Evolutionary conservation across 371 early-diverging fungal species (phyloP), one percentile per base, ranked within the genome.

Genomic region (Apophysomyces trapeziformis): DNA sequence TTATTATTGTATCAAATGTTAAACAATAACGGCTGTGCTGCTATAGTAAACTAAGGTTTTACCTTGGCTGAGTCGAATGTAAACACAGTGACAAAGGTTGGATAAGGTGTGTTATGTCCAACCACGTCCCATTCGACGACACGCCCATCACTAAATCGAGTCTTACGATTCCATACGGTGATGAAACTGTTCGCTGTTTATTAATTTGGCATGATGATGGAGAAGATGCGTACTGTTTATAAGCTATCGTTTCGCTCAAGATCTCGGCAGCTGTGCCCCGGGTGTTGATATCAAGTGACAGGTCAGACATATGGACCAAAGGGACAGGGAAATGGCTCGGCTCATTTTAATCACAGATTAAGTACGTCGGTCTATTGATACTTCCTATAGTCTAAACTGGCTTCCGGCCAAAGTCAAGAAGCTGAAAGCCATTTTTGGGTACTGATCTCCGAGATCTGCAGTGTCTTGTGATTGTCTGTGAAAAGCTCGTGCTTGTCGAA

Each of bases 41-140:
- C 16, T 57, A 18, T 3, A 3, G 54, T 61, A 14, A n/a, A 7
- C 7, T 14, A 46, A 36, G 1, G 18, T 21, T 59, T 47, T 73
- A 79, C 80, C 11, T 64, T 77, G 38, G 56, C 69, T 7, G 84
- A 76, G 59, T 84, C 70, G 70, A 75, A 85, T 1, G 83, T 76
- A 45, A 85, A 84, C 3, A 80, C 77, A n/a, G 70, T 70, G 1
- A 79, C 75, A 64, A 81, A 76, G 12, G 79, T 72, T 14, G 89
- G 87, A 58, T 80, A 76, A 38, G 77, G 71, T 16, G 72, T 68
- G 18, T 76, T 72, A 43, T 86, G 86, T 8, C 89, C 87, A 14
- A 85, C 86, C 18, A 85, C 72, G 63, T 86, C 87, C 87, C 87
- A 89, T 43, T 83, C 75, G 37, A 89, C 76, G 16, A 76, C 73